Percentiles rank a stretch among this genome's conserved stretches.
Evolutionary conservation across 768 basidiomycete genomes (phyloP).

Genomic region (Galerina sulciceps): DNA sequence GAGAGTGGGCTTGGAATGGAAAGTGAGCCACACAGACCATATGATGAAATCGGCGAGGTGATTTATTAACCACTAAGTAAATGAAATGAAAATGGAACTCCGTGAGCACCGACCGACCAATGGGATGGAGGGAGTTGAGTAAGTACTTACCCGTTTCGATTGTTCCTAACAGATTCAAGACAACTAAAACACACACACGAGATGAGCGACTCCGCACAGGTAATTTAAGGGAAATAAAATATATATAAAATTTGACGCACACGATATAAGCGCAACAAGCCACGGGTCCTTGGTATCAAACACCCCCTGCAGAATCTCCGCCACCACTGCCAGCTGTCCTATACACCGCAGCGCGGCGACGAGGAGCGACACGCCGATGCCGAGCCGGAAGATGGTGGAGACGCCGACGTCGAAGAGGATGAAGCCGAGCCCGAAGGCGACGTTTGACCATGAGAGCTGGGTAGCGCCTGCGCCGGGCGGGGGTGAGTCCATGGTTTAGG

Average conservation of each 20-base stretch:
- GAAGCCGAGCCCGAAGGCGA: constrained; percentile 75
- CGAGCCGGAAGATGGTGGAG: constrained; percentile 68
- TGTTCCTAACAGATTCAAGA: constrained; percentile 79
- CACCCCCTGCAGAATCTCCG: constrained; percentile 68
- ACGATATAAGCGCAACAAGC: constrained; percentile 73
- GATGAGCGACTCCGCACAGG: no score
- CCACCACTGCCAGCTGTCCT: constrained; percentile 78
- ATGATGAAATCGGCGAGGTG: constrained; percentile 67
- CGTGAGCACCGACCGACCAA: not conserved
- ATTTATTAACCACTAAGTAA: constrained; percentile 74
- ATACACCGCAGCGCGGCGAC: constrained; percentile 77
- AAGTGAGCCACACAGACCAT: constrained; percentile 59
- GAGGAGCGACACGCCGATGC: constrained; percentile 68
- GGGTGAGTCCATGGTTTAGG: not conserved
- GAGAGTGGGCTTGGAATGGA: not conserved
- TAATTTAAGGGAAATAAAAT: not conserved
- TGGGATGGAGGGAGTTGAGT: not conserved
- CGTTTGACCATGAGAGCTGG: constrained; percentile 70
- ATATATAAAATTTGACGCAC: constrained; percentile 44
- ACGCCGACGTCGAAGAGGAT: constrained; percentile 72
- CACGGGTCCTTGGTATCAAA: constrained; percentile 78
- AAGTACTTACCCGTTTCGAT: constrained; percentile 68
- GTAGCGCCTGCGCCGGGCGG: constrained; percentile 4
- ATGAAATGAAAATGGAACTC: not conserved
- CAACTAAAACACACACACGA: constrained; percentile 45